Evolutionary conservation across 176 grass and related monocot species (phyloP), one percentile per base, ranked within the genome.

Genomic region (Hsuehochloa calcarea): DNA sequence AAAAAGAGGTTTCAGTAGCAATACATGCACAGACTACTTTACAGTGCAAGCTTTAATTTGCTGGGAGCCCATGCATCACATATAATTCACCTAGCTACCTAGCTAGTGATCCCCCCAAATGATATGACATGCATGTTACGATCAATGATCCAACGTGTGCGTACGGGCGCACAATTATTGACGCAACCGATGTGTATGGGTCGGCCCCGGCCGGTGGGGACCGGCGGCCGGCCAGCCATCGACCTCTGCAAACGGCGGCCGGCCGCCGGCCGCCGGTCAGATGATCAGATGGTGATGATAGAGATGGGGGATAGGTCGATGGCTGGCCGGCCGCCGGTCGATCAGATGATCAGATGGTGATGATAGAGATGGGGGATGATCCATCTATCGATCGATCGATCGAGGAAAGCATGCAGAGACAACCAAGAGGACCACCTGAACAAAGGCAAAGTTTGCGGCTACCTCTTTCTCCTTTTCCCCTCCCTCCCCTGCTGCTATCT

Each of bases 351-450:
- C 27, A 54, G 71, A n/a, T 10, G 72, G 35, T 6, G 72, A 55
- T 45, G 75, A 61, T 5, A 60, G 40, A 6, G 17, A 50, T 61
- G 29, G 29, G 47, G 44, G 45, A 6, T 11, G 37, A 43, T 78
- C 39, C 39, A 43, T 78, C 39, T n/a, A 62, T 44, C 14, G 8
- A 43, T n/a, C 27, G 22, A 73, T 7, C 5, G 27, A 7, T 61
- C 4, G 27, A 31, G 23, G 62, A 65, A 62, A 65, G 27, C 27
- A 37, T 6, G 25, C 4, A 0, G 80, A 44, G 73, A 71, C 87
- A 79, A 23, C 1, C 35, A 10, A 25, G 14, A 71, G 79, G 88
- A 90, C 79, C 89, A 87, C 80, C 84, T 79, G 84, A 52, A 1
- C 27, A 15, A 90, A 90, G 84, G 84, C 59, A 17, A 79, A 1